Percentiles rank a stretch among this genome's conserved stretches.
phyloP scores from a whole-genome alignment of 2,329 filamentous ascomycete species.

The Xylariales sp. region DNA sequence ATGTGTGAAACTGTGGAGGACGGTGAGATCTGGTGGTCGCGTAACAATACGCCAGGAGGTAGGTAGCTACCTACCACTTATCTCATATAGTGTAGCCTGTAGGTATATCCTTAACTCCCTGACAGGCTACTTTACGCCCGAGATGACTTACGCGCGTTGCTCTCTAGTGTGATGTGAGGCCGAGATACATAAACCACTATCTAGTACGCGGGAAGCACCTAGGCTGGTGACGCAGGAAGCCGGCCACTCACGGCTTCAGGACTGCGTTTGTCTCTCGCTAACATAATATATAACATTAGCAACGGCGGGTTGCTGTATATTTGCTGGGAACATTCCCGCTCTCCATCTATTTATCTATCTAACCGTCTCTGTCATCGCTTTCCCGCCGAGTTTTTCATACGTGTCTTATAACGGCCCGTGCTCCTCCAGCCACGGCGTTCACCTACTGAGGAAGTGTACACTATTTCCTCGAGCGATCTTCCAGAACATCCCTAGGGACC shows the following conservation, averaged over 20 bases:
- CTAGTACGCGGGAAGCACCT: conserved; percentile 25
- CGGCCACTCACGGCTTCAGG: conserved; percentile 20
- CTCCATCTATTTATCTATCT: no score
- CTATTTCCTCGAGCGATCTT: background rate
- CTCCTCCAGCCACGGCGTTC: background rate
- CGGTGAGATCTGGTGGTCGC: conserved; percentile 6
- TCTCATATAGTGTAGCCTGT: background rate
- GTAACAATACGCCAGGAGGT: background rate
- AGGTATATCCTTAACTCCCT: conserved; percentile 14
- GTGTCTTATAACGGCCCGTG: conserved; percentile 23
- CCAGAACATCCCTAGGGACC: background rate
- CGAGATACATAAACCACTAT: conserved; percentile 6
- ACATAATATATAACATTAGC: background rate
- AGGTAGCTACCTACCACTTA: conserved; percentile 27
- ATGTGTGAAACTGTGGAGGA: conserved; percentile 1
- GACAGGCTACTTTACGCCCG: background rate
- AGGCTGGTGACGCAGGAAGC: conserved; percentile 40
- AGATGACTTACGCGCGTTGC: no score
- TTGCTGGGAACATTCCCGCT: background rate
- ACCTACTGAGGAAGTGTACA: background rate
- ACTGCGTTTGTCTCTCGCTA: conserved; percentile 25
- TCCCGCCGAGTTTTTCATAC: background rate
- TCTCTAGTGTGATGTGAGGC: background rate
- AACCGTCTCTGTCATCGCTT: background rate
- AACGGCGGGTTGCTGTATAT: background rate